Percentiles rank a stretch among this genome's conserved stretches.
Conservation (phyloP, 208 protist genomes). For the Vickermania ingenoplastis region DNA sequence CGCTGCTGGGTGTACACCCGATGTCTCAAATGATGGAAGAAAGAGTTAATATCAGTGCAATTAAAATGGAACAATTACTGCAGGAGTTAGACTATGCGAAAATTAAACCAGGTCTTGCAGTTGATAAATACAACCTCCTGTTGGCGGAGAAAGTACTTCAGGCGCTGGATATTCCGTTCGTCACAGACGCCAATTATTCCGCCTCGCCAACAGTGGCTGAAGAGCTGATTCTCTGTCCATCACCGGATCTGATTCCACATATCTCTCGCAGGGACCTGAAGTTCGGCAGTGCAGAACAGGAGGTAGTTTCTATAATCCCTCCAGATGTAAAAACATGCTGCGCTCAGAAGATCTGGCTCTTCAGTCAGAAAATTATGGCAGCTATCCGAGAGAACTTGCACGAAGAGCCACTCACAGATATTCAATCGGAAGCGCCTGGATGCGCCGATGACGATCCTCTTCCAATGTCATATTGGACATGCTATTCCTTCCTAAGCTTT, state of each 20-base stretch:
- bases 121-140: slow-evolving; percentile 4
- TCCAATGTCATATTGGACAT: not conserved
- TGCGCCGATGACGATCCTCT: not conserved
- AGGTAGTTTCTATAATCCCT: not conserved
- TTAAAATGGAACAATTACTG: not conserved
- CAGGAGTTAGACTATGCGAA: not conserved
- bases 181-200: slow-evolving; percentile 5
- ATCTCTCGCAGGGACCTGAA: not conserved
- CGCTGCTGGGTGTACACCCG: not conserved
- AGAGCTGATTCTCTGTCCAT: not conserved
- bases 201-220: slow-evolving; percentile 2
- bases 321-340: not conserved
- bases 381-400: not conserved
- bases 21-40: not conserved
- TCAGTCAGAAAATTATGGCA: not conserved
- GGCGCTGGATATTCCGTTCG: slow-evolving; percentile 2
- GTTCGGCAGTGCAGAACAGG: not conserved
- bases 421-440: not conserved
- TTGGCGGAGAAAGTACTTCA: slow-evolving; percentile 5
- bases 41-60: not conserved
- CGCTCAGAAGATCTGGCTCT: not conserved
- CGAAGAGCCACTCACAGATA: not conserved
- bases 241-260: not conserved
- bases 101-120: not conserved
- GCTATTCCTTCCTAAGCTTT: not conserved